Evolutionary conservation across 345 rosid species (phyloP).

Genomic region (Acer saccharum): DNA sequence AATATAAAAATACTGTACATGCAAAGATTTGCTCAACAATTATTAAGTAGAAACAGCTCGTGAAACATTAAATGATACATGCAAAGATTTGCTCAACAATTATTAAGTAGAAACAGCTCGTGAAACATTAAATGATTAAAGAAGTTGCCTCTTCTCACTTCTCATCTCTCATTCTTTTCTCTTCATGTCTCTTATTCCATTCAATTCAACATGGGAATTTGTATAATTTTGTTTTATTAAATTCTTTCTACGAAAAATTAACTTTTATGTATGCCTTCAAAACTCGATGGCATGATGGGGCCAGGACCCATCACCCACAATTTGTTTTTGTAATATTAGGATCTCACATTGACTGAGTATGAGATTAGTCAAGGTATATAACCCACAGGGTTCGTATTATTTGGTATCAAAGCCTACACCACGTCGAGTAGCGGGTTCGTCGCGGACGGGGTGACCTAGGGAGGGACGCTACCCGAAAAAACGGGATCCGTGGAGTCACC

Average conservation of each 20-base stretch:
- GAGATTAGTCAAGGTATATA: no score
- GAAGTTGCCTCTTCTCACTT: neutral
- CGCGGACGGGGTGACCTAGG: no score
- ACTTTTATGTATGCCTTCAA: no score
- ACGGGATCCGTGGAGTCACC: no score
- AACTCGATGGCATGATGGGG: no score
- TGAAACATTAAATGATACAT: constrained; percentile 26
- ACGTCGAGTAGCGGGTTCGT: no score
- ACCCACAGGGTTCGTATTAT: no score
- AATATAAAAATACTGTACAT: neutral
- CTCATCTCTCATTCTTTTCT: neutral
- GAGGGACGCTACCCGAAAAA: no score
- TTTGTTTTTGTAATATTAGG: no score
- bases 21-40: constrained; percentile 14
- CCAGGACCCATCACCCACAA: no score
- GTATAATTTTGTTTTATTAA: neutral
- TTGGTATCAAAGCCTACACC: no score
- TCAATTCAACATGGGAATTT: neutral
- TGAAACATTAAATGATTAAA: constrained; percentile 24
- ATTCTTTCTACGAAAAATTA: neutral
- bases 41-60: constrained; percentile 8
- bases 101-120: constrained; percentile 8
- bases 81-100: constrained; percentile 16
- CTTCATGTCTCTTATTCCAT: neutral
- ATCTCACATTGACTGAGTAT: no score